Base-by-base conservation (phyloP, 768 basidiomycete species). In the Suillus luteus region DNA sequence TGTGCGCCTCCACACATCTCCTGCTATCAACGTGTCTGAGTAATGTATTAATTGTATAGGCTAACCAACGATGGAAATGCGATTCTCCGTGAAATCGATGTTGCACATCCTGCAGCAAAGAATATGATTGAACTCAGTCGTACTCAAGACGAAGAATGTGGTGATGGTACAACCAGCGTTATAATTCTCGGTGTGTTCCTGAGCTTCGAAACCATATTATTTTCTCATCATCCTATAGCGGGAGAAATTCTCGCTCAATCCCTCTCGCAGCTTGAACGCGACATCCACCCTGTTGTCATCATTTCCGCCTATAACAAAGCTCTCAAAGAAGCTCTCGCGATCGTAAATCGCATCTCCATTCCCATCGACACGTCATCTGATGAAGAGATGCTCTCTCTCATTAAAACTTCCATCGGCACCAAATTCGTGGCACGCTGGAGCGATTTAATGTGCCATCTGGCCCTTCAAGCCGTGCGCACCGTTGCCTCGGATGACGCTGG, bases 21-120 rank as follows among this genome's bases (percentile, higher is more conserved):
- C 27, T 37, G 24, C 35, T 4, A 40, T 54, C 7, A n/a, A 17
- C 38, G 10, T 59, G 5, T 60, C 15, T 22, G n/a, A 35, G 2
- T 11, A 38, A 15, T 62, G 10, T 15, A 14, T n/a, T 11, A 41
- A 33, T 6, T 49, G 0, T n/a, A 33, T 68, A 97, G 96, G 66
- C 80, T 98, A 22, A 99, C 97, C 2, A 98, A 99, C 76, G 96
- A 99, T 72, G 96, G 97, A n/a, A 98, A 99, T 71, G 96, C 97
- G 2, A 99, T 99, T 66, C 81, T 99, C 46, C 90, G 97, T 60
- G 97, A 99, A 77, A 99, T 99, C 69, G 97, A 99, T 69, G 97
- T 99, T 37, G 95, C 96, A 2, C 97, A 99, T 71, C 97, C 96
- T 3, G 97, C 97, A 33, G 96, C 97, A 31, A 99, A 99, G 81